Evolutionary conservation across 176 grass and related monocot genomes (phyloP), one percentile per base, ranked within the genome.

Genomic region (Typha latifolia): DNA sequence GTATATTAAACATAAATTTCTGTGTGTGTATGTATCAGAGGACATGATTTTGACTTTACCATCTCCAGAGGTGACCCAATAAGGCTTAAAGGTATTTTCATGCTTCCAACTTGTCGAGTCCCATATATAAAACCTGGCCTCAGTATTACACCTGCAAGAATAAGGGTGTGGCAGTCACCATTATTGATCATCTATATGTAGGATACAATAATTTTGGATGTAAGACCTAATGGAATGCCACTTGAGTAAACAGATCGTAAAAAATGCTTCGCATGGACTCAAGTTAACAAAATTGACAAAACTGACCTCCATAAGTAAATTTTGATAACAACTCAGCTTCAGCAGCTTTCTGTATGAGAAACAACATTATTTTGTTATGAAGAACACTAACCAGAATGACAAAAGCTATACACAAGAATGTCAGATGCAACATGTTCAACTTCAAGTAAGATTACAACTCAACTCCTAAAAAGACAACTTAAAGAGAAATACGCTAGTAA

Each of bases 51-150:
- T 37, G 48, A 15, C 3, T 47, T 64, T 67, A 91, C 92, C 87
- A 84, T 96, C 80, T 96, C 82, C 62, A 96, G 37, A 22, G 88
- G 92, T 18, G 82, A 91, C 14, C 88, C 88, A 51, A 96, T 70
- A 76, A 96, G 80, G 49, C 92, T 71, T 59, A 96, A 80, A 79
- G 92, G 92, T 66, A 91, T 71, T 69, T 91, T 96, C 49, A 96
- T n/a, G 27, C 78, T 89, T 29, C 92, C 92, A 23, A 86, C 85
- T 74, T 75, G 82, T 22, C 88, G 92, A 82, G 92, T 96, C 79
- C 92, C 87, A 77, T 96, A 78, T 74, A 96, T 89, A 80, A 96
- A 91, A 71, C 88, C 85, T 69, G 92, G 92, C 69, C 92, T 80
- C 15, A 89, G 49, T 80, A 91, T 89, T 49, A 91, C 88, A 26